Conservation (phyloP, 306 rosid species). For the Quercus cerris region DNA sequence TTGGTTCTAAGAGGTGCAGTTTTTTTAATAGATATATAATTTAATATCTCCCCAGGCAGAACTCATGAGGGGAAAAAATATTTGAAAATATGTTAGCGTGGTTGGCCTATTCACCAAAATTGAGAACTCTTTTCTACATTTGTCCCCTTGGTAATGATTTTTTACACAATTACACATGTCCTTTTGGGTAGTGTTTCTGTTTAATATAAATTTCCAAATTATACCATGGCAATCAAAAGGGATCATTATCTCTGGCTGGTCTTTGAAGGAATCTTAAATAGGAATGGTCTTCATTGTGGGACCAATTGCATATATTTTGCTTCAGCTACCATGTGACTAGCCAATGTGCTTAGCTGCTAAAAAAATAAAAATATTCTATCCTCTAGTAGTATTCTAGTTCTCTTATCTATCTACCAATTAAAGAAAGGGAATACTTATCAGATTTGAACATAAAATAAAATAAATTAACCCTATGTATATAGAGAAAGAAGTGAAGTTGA, state of each 20-base stretch:
- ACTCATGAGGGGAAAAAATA: conserved; percentile 10
- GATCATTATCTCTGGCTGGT: conserved; percentile 36
- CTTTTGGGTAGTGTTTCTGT: conserved; percentile 7
- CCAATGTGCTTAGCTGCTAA: conserved; percentile 24
- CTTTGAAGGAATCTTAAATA: conserved; percentile 45
- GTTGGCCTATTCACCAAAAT: conserved; percentile 35
- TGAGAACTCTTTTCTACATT: conserved; percentile 15
- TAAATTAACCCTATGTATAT: conserved; percentile 19
- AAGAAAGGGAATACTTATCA: conserved; percentile 19
- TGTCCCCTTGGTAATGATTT: conserved; percentile 24
- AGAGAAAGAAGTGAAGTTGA: conserved; percentile 12
- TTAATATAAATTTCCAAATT: conserved; percentile 21
- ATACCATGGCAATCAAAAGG: conserved; percentile 27
- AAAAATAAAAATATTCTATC: conserved; percentile 14
- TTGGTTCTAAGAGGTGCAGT: neutral
- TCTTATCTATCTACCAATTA: conserved; percentile 6
- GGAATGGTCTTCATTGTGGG: conserved; percentile 31
- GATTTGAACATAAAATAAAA: conserved; percentile 29
- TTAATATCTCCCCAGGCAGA: neutral
- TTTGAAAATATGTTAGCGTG: conserved; percentile 9
- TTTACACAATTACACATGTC: neutral
- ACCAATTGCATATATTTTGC: conserved; percentile 26
- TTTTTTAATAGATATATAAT: neutral
- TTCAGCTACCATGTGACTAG: conserved; percentile 45
- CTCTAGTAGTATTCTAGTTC: neutral